These are phyloP conservation scores for Arachnopeziza araneosa DNA, from an alignment of 2,329 filamentous ascomycete genomes.

Conservation along the genomic window DNA sequence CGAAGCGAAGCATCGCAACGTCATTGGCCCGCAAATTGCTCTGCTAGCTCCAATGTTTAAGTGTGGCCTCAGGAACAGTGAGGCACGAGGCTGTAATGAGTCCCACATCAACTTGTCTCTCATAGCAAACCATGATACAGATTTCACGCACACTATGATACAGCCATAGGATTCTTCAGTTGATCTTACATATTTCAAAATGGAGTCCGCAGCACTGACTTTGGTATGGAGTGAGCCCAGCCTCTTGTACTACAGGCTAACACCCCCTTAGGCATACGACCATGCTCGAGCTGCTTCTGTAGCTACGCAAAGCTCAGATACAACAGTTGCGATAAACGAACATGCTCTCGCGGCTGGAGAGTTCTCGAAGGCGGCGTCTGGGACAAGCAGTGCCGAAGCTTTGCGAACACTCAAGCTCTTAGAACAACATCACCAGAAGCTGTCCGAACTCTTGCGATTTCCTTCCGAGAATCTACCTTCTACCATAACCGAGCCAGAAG, in stretches of 20 bases:
- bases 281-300: constrained; percentile 80
- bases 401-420: constrained; percentile 78
- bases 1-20: not conserved
- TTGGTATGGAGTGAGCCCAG: constrained; percentile 42
- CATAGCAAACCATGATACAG: too few relatives aligned
- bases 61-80: too few relatives aligned
- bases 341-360: constrained; percentile 84
- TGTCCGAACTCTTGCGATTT: constrained; percentile 75
- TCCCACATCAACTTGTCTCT: too few relatives aligned
- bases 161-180: not conserved
- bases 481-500: constrained; percentile 22
- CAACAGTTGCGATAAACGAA: constrained; percentile 77
- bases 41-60: not conserved
- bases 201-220: constrained; percentile 66
- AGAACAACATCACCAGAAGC: constrained; percentile 78
- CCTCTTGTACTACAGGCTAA: constrained; percentile 16
- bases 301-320: constrained; percentile 63
- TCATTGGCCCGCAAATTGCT: not conserved
- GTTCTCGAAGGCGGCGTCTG: constrained; percentile 76
- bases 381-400: constrained; percentile 64
- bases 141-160: not conserved
- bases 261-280: constrained; percentile 63
- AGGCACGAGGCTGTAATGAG: too few relatives aligned
- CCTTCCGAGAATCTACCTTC: constrained; percentile 38
- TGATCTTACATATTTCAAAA: constrained; percentile 30